phyloP scores from a whole-genome alignment of 306 rosid genomes.

The Vicia villosa region DNA sequence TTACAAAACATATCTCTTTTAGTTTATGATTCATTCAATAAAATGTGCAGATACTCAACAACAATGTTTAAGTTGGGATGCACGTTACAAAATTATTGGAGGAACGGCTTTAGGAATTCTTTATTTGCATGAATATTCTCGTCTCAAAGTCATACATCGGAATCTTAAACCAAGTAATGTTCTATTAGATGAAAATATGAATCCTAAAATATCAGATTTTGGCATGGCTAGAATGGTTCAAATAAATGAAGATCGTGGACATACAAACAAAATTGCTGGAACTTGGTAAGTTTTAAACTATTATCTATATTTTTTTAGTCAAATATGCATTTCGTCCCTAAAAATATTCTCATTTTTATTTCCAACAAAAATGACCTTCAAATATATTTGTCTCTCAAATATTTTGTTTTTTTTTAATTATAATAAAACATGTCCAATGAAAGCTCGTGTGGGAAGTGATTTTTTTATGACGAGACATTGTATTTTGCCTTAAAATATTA shows the following conservation, averaged over 20 bases:
- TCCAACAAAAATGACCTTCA: background rate
- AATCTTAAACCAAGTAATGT: slow-evolving; percentile 48
- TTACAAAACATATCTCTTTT: background rate
- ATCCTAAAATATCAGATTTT: slow-evolving; percentile 51
- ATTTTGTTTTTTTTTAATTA: background rate
- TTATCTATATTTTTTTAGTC: background rate
- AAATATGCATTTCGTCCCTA: background rate
- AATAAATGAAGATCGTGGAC: slow-evolving; percentile 26
- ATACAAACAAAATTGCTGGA: slow-evolving; percentile 37
- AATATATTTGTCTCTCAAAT: background rate
- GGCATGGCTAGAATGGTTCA: slow-evolving; percentile 43
- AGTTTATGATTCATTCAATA: background rate
- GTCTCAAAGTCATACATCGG: slow-evolving; percentile 47
- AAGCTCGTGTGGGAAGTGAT: background rate
- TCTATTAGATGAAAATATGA: slow-evolving; percentile 38
- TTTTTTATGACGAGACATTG: too few relatives aligned
- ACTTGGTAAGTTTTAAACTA: slow-evolving; percentile 41
- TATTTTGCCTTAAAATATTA: too few relatives aligned
- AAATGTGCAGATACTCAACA: background rate
- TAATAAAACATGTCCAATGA: background rate
- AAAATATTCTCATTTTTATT: background rate
- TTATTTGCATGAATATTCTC: slow-evolving; percentile 47
- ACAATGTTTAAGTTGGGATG: background rate
- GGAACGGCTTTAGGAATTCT: slow-evolving; percentile 39
- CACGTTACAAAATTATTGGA: slow-evolving; percentile 34